Conservation (phyloP, 164 flowering plant genomes). For the Annona cherimola region DNA sequence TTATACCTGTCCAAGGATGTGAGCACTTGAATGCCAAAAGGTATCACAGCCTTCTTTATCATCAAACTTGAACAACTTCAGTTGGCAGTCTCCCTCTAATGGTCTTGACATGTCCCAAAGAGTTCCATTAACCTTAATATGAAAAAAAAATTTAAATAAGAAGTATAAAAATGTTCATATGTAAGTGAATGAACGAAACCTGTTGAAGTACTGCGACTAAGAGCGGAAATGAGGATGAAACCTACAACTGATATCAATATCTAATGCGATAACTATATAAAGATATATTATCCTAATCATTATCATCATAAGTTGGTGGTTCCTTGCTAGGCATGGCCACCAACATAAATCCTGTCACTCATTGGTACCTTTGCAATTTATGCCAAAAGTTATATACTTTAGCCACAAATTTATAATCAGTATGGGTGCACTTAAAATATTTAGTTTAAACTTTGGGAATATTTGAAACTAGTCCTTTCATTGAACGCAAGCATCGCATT, state of each 20-base stretch:
- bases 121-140: conserved; percentile 46
- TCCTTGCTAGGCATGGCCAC: too few species aligned
- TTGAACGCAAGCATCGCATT: too few species aligned
- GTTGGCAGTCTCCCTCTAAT: conserved; percentile 72
- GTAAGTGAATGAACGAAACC: neutral
- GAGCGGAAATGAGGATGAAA: neutral
- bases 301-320: too few species aligned
- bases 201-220: neutral
- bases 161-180: neutral
- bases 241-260: neutral
- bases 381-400: too few species aligned
- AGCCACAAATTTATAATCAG: too few species aligned
- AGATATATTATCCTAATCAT: too few species aligned
- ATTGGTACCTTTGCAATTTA: too few species aligned
- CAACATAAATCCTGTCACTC: too few species aligned
- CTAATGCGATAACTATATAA: neutral
- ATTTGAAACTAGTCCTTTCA: too few species aligned
- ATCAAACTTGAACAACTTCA: conserved; percentile 67
- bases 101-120: conserved; percentile 95
- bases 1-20: conserved; percentile 84
- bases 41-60: conserved; percentile 87
- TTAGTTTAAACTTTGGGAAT: too few species aligned
- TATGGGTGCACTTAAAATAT: too few species aligned
- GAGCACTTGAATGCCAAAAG: conserved; percentile 98
- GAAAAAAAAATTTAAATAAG: neutral